These are phyloP conservation scores for Gyrodon lividus DNA, from an alignment of 768 basidiomycete species.

Conservation along the genomic window DNA sequence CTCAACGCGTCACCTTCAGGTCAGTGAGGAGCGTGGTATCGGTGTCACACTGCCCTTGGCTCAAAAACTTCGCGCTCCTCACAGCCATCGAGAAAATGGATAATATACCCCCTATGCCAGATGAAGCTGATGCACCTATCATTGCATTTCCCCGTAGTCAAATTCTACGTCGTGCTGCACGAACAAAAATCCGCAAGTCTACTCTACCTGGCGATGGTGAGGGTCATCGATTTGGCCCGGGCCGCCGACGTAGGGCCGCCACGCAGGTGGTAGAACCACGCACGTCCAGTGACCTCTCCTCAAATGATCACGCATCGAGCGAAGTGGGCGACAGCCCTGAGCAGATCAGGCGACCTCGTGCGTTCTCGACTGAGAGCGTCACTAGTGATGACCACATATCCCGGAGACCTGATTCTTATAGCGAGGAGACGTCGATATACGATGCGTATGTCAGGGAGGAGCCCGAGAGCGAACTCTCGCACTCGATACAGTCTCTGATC, in stretches of 20 bases:
- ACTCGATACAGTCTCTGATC: slow-evolving; percentile 20
- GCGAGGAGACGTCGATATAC: slow-evolving; percentile 79
- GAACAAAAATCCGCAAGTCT: slow-evolving; percentile 94
- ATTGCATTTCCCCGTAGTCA: slow-evolving; percentile 81
- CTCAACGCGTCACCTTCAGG: slow-evolving; percentile 83
- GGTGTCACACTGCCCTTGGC: slow-evolving; percentile 13
- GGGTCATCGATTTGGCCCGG: slow-evolving; percentile 76
- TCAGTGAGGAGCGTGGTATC: slow-evolving; percentile 41
- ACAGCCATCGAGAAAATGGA: slow-evolving; percentile 71
- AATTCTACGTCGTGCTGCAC: slow-evolving; percentile 86
- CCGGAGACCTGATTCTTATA: slow-evolving; percentile 68
- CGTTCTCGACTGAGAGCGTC: slow-evolving; percentile 38
- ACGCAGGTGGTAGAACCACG: slow-evolving; percentile 42
- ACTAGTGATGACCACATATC: slow-evolving; percentile 39
- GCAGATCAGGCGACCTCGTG: slow-evolving; percentile 33
- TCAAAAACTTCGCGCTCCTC: slow-evolving; percentile 16
- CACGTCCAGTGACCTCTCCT: slow-evolving; percentile 69
- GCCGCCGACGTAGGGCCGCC: slow-evolving; percentile 28
- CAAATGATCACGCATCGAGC: slow-evolving; percentile 42
- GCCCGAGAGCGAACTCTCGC: slow-evolving; percentile 40
- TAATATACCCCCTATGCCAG: slow-evolving; percentile 62
- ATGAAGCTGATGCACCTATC: slow-evolving; percentile 88
- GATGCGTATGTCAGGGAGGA: slow-evolving; percentile 74
- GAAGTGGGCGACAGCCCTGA: slow-evolving; percentile 61
- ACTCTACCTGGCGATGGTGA: slow-evolving; percentile 72